These are phyloP conservation scores for Zygoascus ofunaensis DNA, from an alignment of 805 yeast genomes.

Conservation along the genomic window DNA sequence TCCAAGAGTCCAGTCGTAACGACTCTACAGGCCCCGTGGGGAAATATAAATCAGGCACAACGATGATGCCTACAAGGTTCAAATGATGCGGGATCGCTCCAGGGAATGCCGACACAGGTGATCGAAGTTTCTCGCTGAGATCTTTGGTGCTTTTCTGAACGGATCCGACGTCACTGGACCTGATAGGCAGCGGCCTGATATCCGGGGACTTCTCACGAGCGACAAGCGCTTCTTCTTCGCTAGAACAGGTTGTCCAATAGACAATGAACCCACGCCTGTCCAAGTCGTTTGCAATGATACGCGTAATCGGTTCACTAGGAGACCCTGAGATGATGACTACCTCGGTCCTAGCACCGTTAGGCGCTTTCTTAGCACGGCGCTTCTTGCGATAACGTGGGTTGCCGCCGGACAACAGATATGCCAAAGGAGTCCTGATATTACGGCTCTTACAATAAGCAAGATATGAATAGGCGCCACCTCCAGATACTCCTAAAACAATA, in stretches of 20 bases:
- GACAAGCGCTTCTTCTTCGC: conserved; percentile 44
- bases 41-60: conserved; percentile 61
- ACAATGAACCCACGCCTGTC: conserved; percentile 76
- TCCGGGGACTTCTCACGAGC: conserved; percentile 53
- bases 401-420: conserved; percentile 3
- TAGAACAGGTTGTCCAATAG: conserved; percentile 57
- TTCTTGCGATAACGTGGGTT: background rate
- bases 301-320: conserved; percentile 63
- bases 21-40: conserved; percentile 62
- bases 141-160: conserved; percentile 41
- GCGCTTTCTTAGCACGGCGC: conserved; percentile 52
- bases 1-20: conserved; percentile 45
- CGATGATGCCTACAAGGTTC: conserved; percentile 52
- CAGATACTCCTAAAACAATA: conserved; percentile 14
- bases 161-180: conserved; percentile 34
- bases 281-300: conserved; percentile 61
- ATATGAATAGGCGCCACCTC: conserved; percentile 18
- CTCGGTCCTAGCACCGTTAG: conserved; percentile 66
- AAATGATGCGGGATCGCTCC: conserved; percentile 50
- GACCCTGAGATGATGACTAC: conserved; percentile 70
- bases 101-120: conserved; percentile 50
- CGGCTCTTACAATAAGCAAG: conserved; percentile 3
- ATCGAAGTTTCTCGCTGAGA: conserved; percentile 40
- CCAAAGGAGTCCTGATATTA: conserved; percentile 2
- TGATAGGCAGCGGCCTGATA: conserved; percentile 53